Conservation (phyloP, 148 eudicot genomes). For the Vaccinium macrocarpon region DNA sequence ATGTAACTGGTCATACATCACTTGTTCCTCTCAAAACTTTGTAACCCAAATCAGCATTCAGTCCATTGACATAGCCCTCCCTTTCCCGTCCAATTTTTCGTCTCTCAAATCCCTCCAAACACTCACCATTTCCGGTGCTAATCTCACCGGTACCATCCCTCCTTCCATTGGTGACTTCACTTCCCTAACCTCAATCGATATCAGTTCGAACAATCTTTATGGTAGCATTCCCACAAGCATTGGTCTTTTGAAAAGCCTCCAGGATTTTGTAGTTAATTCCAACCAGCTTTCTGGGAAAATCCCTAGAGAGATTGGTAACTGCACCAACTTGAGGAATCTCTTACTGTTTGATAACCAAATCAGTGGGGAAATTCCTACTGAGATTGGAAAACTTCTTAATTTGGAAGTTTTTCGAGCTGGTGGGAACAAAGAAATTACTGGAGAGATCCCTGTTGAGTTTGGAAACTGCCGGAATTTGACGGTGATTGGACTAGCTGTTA, state of each 20-base stretch:
- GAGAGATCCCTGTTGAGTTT: constrained; percentile 59
- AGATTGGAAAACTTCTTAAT: constrained; percentile 46
- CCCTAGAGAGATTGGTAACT: constrained; percentile 61
- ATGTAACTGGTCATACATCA: constrained; percentile 77
- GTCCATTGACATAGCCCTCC: constrained; percentile 42
- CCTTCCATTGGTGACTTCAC: constrained; percentile 44
- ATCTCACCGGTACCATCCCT: constrained; percentile 72
- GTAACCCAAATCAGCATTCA: constrained; percentile 52
- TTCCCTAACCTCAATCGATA: constrained; percentile 40
- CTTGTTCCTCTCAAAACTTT: constrained; percentile 45
- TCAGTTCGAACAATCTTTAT: constrained; percentile 56
- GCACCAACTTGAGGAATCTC: constrained; percentile 49
- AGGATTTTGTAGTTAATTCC: constrained; percentile 58
- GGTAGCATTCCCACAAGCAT: constrained; percentile 56
- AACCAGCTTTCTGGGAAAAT: constrained; percentile 73
- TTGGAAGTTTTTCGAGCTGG: constrained; percentile 65
- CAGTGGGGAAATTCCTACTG: constrained; percentile 56
- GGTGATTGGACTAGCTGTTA: constrained; percentile 75
- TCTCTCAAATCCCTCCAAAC: constrained; percentile 38
- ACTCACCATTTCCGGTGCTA: constrained; percentile 50
- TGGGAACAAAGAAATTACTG: constrained; percentile 67
- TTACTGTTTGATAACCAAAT: constrained; percentile 61
- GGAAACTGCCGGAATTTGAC: constrained; percentile 60
- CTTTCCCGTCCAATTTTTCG: constrained; percentile 60
- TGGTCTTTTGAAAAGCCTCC: constrained; percentile 53